Evolutionary conservation across 805 yeast genomes (phyloP).

Genomic region (Candida silvatica): DNA sequence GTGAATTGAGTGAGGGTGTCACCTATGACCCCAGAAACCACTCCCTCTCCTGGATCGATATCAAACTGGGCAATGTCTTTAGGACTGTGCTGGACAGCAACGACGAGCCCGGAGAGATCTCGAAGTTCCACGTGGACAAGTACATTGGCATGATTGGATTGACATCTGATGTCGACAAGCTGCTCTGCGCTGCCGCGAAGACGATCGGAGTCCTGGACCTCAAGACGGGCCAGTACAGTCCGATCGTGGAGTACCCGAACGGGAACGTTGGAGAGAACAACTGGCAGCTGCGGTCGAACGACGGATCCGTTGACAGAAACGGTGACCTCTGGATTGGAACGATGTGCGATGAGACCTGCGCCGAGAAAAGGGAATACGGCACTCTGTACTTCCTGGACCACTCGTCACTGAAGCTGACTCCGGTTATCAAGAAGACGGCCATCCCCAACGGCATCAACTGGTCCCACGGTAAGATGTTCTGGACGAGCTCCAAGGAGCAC

Average conservation of each 20-base stretch:
- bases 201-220: slow-evolving; percentile 58
- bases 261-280: slow-evolving; percentile 21
- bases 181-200: slow-evolving; percentile 52
- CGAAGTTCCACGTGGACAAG: slow-evolving; percentile 27
- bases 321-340: slow-evolving; percentile 79
- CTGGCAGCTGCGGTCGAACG: slow-evolving; percentile 56
- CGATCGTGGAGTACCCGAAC: slow-evolving; percentile 31
- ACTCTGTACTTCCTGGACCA: slow-evolving; percentile 35
- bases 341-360: slow-evolving; percentile 39
- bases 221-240: slow-evolving; percentile 26
- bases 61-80: slow-evolving; percentile 31
- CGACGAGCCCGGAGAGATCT: slow-evolving; percentile 18
- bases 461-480: slow-evolving; percentile 34
- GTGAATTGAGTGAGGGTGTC: slow-evolving; percentile 57
- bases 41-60: slow-evolving; percentile 42
- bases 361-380: slow-evolving; percentile 40
- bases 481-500: slow-evolving; percentile 43
- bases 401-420: slow-evolving; percentile 19
- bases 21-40: slow-evolving; percentile 51
- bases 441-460: slow-evolving; percentile 74
- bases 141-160: slow-evolving; percentile 69
- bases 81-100: slow-evolving; percentile 19
- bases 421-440: slow-evolving; percentile 29
- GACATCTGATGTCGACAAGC: slow-evolving; percentile 42
- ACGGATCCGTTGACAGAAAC: slow-evolving; percentile 69